Base-by-base conservation (phyloP, 2,329 filamentous ascomycete species). In the Cadophora gregata region DNA sequence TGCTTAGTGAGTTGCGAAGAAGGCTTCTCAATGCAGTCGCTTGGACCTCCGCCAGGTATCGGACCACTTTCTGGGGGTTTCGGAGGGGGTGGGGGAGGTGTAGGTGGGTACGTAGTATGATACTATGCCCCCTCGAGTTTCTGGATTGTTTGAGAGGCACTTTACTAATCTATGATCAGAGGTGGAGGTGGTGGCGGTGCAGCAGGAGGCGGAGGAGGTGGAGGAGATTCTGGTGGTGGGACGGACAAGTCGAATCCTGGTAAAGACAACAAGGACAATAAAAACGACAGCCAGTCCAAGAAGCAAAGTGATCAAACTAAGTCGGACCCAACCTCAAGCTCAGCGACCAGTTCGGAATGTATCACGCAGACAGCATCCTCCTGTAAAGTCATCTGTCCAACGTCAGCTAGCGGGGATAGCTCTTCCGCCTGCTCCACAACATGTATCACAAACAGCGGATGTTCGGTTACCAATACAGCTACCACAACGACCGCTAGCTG, bases 381-480 rank as follows among this genome's bases (percentile, higher is more conserved):
- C 16, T 48, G 58, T 27, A 42, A 19, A 3, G n/a, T 25, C 9
- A 27, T n/a, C 4, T 60, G 58, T 29, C 36, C 36, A n/a, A 19
- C 38, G 14, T 14, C 36, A 47, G 21, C 12, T 19, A 53, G 50
- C 27, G 38, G 58, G 5, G 24, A 12, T 29, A 45, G 12, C 21
- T 25, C 36, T 19, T 16, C 25, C 14, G 42, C 10, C 24, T 60
- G 38, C 58, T 45, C 33, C n/a, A 42, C 36, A 9, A 48, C 10
- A 21, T 60, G 58, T 24, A 27, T 24, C 8, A 60, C 58, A 16
- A 19, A 8, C 42, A 12, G 25, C 21, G 58, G 58, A 10, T 48
- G 58, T 21, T 42, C 36, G 14, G 38, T 60, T 21, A 42, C 58
- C n/a, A 60, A 45, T n/a, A 60, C 33, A 29, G 36, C 14, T 12